Evolutionary conservation across 129 eudicot species (phyloP), one percentile per base, ranked within the genome.

Genomic region (Flaveria sonorensis): DNA sequence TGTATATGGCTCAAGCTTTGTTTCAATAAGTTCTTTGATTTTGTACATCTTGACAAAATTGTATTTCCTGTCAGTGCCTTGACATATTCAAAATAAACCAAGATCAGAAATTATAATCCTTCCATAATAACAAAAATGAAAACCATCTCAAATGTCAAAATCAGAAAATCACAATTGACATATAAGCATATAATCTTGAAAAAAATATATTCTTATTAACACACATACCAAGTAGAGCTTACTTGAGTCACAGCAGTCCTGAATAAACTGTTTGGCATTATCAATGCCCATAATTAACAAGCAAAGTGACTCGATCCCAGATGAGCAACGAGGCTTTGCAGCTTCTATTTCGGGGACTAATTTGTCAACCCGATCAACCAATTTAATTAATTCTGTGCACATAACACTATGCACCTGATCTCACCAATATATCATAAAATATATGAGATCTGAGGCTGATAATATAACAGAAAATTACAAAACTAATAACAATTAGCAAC

Each of bases 51-150:
- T 40, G 85, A 42, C 71, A 85, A 83, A 57, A 88, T 68, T 16
- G 74, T 80, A 48, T 81, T 86, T 69, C 98, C 98, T 16, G 80
- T 90, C 53, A 93, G 56, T 26, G 98, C 98, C 98, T 92, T 86
- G 23, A 76, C 72, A 81, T 26, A 43, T 71, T 63, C 57, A 73
- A 62, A 12, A 76, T 30, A 53, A 70, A 71, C 24, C 62, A 79
- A n/a, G 50, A 80, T 69, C 82, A 70, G 4, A 62, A 48, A 73
- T 16, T 5, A 1, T 55, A 69, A 70, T 20, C 16, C 50, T 19
- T 52, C 13, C 18, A 65, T 23, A 6, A 36, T 32, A 52, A 26
- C 40, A 20, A 52, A 43, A 30, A 19, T 6, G 26, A 39, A 71
- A 62, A 51, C 36, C 26, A 66, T 64, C 21, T 65, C 20, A 18